Evolutionary conservation across 2,329 filamentous ascomycete species (phyloP).

Genomic region (Malbranchea cinnamomea): DNA sequence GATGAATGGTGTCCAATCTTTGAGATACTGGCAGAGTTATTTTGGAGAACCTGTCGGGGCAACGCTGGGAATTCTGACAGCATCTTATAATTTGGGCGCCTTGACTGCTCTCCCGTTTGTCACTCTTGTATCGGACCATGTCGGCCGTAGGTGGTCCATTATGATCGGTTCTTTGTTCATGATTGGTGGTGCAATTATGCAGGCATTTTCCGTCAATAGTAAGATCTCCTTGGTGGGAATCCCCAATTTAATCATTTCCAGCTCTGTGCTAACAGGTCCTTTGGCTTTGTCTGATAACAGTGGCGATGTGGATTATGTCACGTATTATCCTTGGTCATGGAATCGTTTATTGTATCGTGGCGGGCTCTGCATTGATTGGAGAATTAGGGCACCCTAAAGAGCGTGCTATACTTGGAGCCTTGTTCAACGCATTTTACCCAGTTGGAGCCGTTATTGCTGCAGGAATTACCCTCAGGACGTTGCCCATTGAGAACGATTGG

Average conservation of each 20-base stretch:
- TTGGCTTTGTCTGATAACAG: slow-evolving; percentile 14
- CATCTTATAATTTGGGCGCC: slow-evolving; percentile 42
- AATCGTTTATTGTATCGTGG: slow-evolving; percentile 42
- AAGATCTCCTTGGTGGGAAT: too few relatives aligned
- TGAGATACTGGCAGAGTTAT: slow-evolving; percentile 18
- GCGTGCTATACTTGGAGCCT: slow-evolving; percentile 32
- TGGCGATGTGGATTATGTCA: slow-evolving; percentile 42
- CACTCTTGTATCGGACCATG: slow-evolving; percentile 36
- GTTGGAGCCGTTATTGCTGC: slow-evolving; percentile 33
- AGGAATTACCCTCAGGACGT: slow-evolving; percentile 29
- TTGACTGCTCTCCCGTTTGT: slow-evolving; percentile 42
- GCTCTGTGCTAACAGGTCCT: slow-evolving; percentile 7
- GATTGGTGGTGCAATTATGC: slow-evolving; percentile 29
- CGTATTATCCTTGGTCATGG: slow-evolving; percentile 42
- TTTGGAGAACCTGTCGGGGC: slow-evolving; percentile 31
- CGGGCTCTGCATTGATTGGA: slow-evolving; percentile 41
- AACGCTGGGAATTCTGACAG: slow-evolving; percentile 38
- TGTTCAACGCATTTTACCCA: slow-evolving; percentile 36
- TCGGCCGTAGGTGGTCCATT: slow-evolving; percentile 40
- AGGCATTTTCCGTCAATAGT: slow-evolving; percentile 21
- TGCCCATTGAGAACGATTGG: slow-evolving; percentile 26
- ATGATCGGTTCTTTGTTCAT: slow-evolving; percentile 35
- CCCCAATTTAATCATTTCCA: too few relatives aligned
- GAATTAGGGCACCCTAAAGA: slow-evolving; percentile 35
- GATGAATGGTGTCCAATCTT: slow-evolving; percentile 25